These are phyloP conservation scores for Microbotryum lychnidis-dioicae DNA, from an alignment of 1,284 basidiomycete genomes.

Conservation along the genomic window DNA sequence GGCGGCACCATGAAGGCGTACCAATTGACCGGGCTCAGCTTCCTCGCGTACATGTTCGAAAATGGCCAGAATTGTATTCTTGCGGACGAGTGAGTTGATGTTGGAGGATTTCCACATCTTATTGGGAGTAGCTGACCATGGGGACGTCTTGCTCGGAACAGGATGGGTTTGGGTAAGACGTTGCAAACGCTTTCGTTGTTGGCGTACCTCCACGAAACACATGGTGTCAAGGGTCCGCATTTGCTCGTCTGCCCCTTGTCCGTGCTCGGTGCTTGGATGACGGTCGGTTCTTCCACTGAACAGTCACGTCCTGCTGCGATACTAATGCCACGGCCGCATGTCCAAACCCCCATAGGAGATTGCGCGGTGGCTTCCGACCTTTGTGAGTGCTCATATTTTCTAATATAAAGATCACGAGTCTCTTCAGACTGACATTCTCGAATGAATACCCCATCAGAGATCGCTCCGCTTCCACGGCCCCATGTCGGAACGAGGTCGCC, in stretches of 20 bases:
- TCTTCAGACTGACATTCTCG: background rate
- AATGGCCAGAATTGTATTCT: slow-evolving; percentile 18
- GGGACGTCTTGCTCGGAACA: slow-evolving; percentile 10
- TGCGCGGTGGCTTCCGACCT: slow-evolving; percentile 50
- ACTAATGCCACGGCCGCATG: background rate
- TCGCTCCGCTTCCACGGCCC: slow-evolving; percentile 51
- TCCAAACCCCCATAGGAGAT: slow-evolving; percentile 7
- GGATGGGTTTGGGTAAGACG: slow-evolving; percentile 58
- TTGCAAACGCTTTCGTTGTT: slow-evolving; percentile 56
- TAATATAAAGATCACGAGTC: background rate
- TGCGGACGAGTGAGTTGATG: slow-evolving; percentile 16
- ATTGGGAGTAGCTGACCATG: background rate
- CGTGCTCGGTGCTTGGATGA: slow-evolving; percentile 45
- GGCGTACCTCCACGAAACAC: slow-evolving; percentile 49
- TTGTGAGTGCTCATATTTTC: slow-evolving; percentile 31
- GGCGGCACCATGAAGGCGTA: slow-evolving; percentile 19
- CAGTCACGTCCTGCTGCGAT: background rate
- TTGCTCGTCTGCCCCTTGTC: slow-evolving; percentile 56
- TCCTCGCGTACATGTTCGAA: slow-evolving; percentile 13
- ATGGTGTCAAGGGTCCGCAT: slow-evolving; percentile 47
- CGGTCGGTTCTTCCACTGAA: background rate
- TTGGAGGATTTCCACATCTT: background rate
- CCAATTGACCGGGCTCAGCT: slow-evolving; percentile 19
- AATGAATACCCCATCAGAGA: slow-evolving; percentile 16
- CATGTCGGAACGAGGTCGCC: slow-evolving; percentile 46